Conservation (phyloP, 495 filamentous ascomycete genomes). For the Aspergillus panamensis region DNA sequence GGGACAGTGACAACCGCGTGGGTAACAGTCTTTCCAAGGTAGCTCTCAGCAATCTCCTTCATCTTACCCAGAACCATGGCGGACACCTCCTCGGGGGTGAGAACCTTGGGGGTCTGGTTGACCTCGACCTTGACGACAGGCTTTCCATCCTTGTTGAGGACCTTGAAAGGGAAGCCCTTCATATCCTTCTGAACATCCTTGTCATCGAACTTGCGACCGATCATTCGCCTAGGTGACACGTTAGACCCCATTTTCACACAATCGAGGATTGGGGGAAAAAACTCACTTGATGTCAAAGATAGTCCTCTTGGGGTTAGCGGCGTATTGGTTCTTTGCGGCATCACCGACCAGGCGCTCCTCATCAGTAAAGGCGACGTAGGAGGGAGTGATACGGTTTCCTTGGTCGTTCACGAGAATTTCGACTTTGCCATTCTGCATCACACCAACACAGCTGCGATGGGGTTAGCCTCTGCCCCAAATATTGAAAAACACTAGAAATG, state of each 20-base stretch:
- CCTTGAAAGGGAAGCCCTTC: slow-evolving; percentile 91
- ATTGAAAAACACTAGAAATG: neutral
- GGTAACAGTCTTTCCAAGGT: slow-evolving; percentile 91
- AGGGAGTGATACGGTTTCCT: slow-evolving; percentile 98
- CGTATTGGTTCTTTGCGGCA: slow-evolving; percentile 99
- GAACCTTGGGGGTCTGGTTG: slow-evolving; percentile 65
- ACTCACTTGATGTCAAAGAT: slow-evolving; percentile 93
- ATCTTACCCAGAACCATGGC: slow-evolving; percentile 90
- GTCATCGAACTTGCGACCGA: slow-evolving; percentile 84
- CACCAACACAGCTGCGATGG: slow-evolving; percentile 72
- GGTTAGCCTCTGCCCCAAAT: slow-evolving; percentile 6
- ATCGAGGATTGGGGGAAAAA: neutral
- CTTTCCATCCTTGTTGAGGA: slow-evolving; percentile 77
- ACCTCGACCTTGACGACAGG: slow-evolving; percentile 76
- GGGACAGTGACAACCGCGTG: slow-evolving; percentile 97
- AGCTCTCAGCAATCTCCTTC: slow-evolving; percentile 94
- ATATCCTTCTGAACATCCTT: slow-evolving; percentile 79
- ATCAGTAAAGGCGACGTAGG: slow-evolving; percentile 97
- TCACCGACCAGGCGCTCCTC: slow-evolving; percentile 97
- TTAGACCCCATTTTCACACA: neutral
- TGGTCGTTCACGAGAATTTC: slow-evolving; percentile 97
- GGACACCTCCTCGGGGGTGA: slow-evolving; percentile 84
- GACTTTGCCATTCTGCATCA: slow-evolving; percentile 98
- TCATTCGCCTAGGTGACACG: slow-evolving; percentile 61
- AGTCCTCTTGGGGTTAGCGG: slow-evolving; percentile 83